Evolutionary conservation across 768 basidiomycete species (phyloP).

Genomic region (Sistotremastrum suecicum): DNA sequence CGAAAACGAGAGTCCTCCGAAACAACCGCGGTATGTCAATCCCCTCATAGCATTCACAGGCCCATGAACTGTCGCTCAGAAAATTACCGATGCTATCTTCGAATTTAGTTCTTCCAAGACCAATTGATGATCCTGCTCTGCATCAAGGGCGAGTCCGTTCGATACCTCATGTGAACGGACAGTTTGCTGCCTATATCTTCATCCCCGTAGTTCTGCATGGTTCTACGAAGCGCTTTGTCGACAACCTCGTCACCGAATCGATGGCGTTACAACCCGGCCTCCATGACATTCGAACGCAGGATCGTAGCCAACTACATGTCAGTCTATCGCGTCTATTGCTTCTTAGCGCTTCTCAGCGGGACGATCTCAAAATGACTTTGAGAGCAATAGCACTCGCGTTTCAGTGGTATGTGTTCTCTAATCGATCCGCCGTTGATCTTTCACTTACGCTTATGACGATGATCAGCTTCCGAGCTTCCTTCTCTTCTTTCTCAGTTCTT

Average conservation of each 20-base stretch:
- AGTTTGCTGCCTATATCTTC: constrained; percentile 71
- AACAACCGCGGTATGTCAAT: neutral
- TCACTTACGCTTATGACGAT: neutral
- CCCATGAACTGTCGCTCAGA: constrained; percentile 18
- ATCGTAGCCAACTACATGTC: constrained; percentile 49
- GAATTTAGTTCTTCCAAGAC: constrained; percentile 30
- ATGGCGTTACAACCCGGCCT: constrained; percentile 31
- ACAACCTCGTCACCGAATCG: constrained; percentile 30
- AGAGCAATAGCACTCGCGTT: constrained; percentile 32
- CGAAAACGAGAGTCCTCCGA: too few relatives aligned
- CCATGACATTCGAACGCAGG: constrained; percentile 25
- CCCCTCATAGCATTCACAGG: neutral
- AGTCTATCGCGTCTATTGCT: constrained; percentile 77
- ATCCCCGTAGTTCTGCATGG: constrained; percentile 39
- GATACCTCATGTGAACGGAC: constrained; percentile 73
- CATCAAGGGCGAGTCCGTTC: constrained; percentile 78
- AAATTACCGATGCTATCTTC: constrained; percentile 49
- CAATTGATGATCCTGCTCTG: constrained; percentile 56
- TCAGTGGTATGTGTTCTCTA: constrained; percentile 27
- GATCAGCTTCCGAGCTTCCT: constrained; percentile 56
- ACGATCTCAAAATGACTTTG: constrained; percentile 53
- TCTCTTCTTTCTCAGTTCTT: constrained; percentile 55
- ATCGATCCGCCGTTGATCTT: neutral
- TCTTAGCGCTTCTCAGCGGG: constrained; percentile 65
- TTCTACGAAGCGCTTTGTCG: constrained; percentile 23